Evolutionary conservation across 345 rosid genomes (phyloP).

Genomic region (Leavenworthia alabamica): DNA sequence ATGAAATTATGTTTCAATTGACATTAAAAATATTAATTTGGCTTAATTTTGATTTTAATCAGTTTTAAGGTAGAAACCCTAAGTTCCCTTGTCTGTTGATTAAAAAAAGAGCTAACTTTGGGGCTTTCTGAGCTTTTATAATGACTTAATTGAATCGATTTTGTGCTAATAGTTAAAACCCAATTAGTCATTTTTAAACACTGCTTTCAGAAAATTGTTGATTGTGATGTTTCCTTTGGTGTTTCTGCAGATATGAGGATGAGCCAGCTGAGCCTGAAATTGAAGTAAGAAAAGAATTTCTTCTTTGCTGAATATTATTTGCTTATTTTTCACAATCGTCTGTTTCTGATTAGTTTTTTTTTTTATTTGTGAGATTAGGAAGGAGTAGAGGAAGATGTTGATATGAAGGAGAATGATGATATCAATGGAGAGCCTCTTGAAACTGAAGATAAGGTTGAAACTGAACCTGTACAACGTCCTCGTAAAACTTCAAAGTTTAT

Average conservation of each 20-base stretch:
- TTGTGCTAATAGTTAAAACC: background rate
- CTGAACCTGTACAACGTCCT: conserved; percentile 31
- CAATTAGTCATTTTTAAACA: background rate
- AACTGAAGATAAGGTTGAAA: conserved; percentile 46
- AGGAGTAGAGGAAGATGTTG: conserved; percentile 65
- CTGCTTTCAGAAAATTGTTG: background rate
- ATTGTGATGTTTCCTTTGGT: background rate
- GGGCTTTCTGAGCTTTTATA: background rate
- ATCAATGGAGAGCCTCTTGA: conserved; percentile 53
- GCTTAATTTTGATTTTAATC: background rate
- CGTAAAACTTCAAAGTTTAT: conserved; percentile 68
- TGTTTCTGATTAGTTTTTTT: background rate
- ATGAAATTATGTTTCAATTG: background rate
- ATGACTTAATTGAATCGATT: background rate
- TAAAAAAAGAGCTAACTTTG: background rate
- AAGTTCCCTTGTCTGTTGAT: background rate
- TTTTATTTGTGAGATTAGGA: conserved; percentile 48
- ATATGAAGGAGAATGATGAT: conserved; percentile 53
- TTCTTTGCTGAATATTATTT: background rate
- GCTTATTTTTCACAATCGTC: background rate
- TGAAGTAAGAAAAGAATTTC: conserved; percentile 39
- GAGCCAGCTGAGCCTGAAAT: conserved; percentile 87
- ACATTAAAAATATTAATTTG: background rate
- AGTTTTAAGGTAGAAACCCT: conserved; percentile 3
- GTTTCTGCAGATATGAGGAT: conserved; percentile 63